phyloP scores from a whole-genome alignment of 2,329 filamentous ascomycete genomes.

The Seiridium cupressi region DNA sequence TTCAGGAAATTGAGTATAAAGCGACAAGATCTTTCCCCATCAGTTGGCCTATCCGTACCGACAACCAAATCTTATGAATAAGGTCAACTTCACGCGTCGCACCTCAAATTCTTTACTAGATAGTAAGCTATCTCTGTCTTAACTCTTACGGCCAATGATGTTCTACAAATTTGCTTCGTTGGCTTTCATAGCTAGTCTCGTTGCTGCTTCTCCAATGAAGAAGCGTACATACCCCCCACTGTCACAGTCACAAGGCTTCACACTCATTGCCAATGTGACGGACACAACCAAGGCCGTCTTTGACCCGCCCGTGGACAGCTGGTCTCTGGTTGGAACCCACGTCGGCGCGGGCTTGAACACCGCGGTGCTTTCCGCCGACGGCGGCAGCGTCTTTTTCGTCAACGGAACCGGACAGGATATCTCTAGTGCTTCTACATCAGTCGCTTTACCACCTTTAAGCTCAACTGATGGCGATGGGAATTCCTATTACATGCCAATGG shows the following conservation, averaged over 20 bases:
- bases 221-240: neutral
- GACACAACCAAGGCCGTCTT: conserved; percentile 3
- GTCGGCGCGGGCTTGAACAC: conserved; percentile 1
- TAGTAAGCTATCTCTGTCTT: too few species aligned
- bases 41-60: too few species aligned
- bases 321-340: neutral
- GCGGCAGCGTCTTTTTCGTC: conserved; percentile 2
- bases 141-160: neutral
- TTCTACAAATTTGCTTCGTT: neutral
- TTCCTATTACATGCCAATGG: neutral
- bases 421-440: conserved; percentile 5
- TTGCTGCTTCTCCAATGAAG: neutral
- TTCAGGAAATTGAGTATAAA: too few species aligned
- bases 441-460: neutral
- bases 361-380: neutral
- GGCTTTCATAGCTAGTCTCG: neutral
- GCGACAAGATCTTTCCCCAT: too few species aligned
- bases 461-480: neutral
- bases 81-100: too few species aligned
- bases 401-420: conserved; percentile 5
- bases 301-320: conserved; percentile 3
- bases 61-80: too few species aligned
- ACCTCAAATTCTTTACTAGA: too few species aligned
- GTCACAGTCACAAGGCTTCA: neutral
- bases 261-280: conserved; percentile 6